Base-by-base conservation (phyloP, 345 rosid species). In the Hibiscus mutabilis region DNA sequence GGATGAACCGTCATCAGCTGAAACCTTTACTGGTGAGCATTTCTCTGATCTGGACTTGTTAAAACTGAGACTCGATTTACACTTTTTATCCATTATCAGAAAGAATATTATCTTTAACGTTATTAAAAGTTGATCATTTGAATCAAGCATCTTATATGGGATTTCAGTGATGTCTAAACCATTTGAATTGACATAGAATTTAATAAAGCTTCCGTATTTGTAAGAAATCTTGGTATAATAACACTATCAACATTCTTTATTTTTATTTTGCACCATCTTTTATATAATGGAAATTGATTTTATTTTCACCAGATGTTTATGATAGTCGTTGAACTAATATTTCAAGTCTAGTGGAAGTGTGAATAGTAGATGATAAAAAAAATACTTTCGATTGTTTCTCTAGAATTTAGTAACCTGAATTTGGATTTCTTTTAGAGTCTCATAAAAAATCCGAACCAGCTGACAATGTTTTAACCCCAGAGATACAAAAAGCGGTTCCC, bases 1-100 rank as follows among this genome's bases (percentile, higher is more conserved):
- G 81, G 95, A 91, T 76, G 87, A 89, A 70, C 87, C 69, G 22
- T 85, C 74, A 14, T 78, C 83, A 73, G 61, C 67, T 15, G 83
- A 75, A 25, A 63, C 76, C 16, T 62, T 79, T 66, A 66, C 79
- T 53, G 94, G 95, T 87, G 70, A 80, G 86, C 53, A 66, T 61
- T 70, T 78, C 18, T 78, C 22, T 71, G 16, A 13, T 24, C 4
- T 56, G 14, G 60, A 12, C 66, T 61, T 47, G 15, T 73, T 47
- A 19, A 40, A 72, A 11, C 12, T 12, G 11, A 35, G 6, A 10
- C 16, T 62, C 49, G 35, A 31, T 31, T 31, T 25, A 31, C 35
- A 31, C 35, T 31, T 31, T 31, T 31, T 6, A 31, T 31, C 6
- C 35, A 31, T 31, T 3, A 31, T 31, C 5, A 31, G 35, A 31